These are phyloP conservation scores for Annulohypoxylon stygium DNA, from an alignment of 495 filamentous ascomycete species.

Conservation along the genomic window DNA sequence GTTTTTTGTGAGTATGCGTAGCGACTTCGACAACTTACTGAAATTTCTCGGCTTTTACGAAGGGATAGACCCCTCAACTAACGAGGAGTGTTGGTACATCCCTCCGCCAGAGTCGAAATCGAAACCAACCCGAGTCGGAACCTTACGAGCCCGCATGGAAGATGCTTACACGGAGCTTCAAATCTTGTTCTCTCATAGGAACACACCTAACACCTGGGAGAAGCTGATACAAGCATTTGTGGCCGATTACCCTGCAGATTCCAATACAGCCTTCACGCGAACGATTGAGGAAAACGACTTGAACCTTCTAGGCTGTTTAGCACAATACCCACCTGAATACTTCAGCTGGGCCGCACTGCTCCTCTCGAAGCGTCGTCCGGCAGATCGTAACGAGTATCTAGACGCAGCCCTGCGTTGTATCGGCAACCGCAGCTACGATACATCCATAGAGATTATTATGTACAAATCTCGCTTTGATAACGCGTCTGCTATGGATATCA, in stretches of 20 bases:
- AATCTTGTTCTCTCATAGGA: conserved; percentile 1
- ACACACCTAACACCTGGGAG: conserved; percentile 44
- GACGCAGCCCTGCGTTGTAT: conserved; percentile 47
- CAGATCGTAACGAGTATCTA: conserved; percentile 41
- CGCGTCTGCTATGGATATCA: conserved; percentile 17
- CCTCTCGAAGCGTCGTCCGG: conserved; percentile 40
- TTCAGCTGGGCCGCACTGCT: conserved; percentile 50
- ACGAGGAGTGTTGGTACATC: conserved; percentile 48
- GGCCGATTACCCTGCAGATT: conserved; percentile 23
- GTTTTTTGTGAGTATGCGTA: conserved; percentile 77
- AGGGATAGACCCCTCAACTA: conserved; percentile 40
- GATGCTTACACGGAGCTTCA: conserved; percentile 44
- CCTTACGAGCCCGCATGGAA: conserved; percentile 46
- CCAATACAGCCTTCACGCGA: background rate
- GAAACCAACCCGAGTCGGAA: conserved; percentile 18
- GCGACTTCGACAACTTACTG: conserved; percentile 72
- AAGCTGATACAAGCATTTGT: conserved; percentile 36
- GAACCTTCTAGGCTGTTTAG: conserved; percentile 42
- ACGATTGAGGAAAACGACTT: conserved; percentile 30
- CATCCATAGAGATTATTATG: conserved; percentile 43
- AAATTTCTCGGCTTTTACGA: conserved; percentile 72
- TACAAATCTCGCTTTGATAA: conserved; percentile 49
- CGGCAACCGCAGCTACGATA: conserved; percentile 42
- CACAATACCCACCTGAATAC: conserved; percentile 33
- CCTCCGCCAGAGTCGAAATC: conserved; percentile 25